Evolutionary conservation across 2,329 filamentous ascomycete species (phyloP), one percentile per base, ranked within the genome.

Genomic region (Epichloe hybrida): DNA sequence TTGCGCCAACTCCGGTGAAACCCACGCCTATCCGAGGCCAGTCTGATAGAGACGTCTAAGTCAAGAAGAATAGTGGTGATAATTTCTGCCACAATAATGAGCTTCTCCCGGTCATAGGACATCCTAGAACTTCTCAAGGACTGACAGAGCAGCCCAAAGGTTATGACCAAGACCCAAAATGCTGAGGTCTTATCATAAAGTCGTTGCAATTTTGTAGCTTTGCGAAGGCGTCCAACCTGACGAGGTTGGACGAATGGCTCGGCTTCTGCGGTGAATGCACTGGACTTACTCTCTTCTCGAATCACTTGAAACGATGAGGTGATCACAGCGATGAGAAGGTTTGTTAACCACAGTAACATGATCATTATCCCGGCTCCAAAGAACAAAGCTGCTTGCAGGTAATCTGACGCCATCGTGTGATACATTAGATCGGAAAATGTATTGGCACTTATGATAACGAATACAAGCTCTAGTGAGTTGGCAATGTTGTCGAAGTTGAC

Each of bases 281-380:
- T 96, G 35, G 85, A 83, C 66, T 86, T 90, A 69, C 88, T 95
- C 65, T 98, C 93, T 70, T 98, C 94, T 56, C 93, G 81, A 59
- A 98, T 98, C 57, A 98, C 87, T 64, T 98, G 93, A 62, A 98
- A 98, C 1, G 91, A 96, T 5, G 93, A 95, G 0, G 93, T 98
- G 63, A 98, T 98, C 60, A 98, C 93, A 3, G 93, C 93, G 62
- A 98, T 95, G 45, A 86, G 68, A 69, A 98, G 79, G 65, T 96
- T 97, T 56, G 94, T 89, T 61, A 98, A 79, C 93, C 93, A 98
- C 47, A 98, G 75, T 72, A 88, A 93, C 75, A 98, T 80, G 56
- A 98, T 88, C 61, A 98, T 82, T 63, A 95, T 91, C 23, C 77
- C 79, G 12, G 76, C 79, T 27, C 75, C 81, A 51, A 84, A 84